Evolutionary conservation across 805 yeast genomes (phyloP), one percentile per base, ranked within the genome.

Genomic region (Suhomyces kilbournensis): DNA sequence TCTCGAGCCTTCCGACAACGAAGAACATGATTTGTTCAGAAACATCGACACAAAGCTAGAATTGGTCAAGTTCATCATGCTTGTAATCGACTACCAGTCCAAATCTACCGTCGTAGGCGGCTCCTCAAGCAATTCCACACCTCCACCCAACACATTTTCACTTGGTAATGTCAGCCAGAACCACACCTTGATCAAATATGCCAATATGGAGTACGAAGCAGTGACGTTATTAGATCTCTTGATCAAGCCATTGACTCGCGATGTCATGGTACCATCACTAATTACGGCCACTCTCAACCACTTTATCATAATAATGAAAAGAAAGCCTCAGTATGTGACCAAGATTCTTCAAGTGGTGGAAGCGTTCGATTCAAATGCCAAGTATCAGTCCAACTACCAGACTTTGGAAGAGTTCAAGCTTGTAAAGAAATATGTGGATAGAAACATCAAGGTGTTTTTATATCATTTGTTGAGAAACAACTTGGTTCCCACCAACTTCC

Each of bases 221-320:
- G 79, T 78, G 50, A 84, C 78, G 3, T 71, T 88, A 51, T 70
- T 94, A 34, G 97, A 90, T 58, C 66, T 82, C 34, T 65, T 93
- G 28, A 70, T 90, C 46, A 72, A 75, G 44, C 71, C 78, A 15
- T 71, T 92, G 50, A 72, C 76, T 40, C 83, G 78, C 32, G 87
- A 83, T 68, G 75, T 84, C 47, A 56, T 75, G 45, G 75, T 86
- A 10, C 57, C 75, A 0, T 81, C 87, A 4, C 58, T 83, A 2
- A 80, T 88, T 49, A 80, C 90, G 14, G 88, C 96, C 6, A 76
- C 88, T 0, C 67, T 90, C 25, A 83, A 88, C 59, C 83, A 85
- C 48, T 69, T 86, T 19, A 74, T 87, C 5, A 74, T 81, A 14
- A 68, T 94, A 35, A 78, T 88, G 56, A 84, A 83, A 59, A 75